Evolutionary conservation across 306 rosid genomes (phyloP).

Genomic region (Canavalia gladiata): DNA sequence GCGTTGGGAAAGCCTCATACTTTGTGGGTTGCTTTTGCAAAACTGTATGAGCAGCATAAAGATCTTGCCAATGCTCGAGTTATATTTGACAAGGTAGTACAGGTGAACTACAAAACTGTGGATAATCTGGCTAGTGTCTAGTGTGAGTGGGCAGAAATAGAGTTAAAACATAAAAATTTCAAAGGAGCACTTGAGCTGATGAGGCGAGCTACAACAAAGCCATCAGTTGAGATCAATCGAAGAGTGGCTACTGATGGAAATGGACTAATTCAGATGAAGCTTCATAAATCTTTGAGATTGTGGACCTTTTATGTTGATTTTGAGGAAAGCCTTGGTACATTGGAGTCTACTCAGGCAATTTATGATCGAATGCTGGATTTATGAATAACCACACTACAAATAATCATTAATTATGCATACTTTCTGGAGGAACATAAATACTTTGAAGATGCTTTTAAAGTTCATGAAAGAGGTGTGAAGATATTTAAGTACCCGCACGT

Average conservation of each 20-base stretch:
- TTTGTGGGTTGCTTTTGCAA: constrained; percentile 92
- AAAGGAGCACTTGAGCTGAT: constrained; percentile 82
- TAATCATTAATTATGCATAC: constrained; percentile 84
- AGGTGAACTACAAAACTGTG: constrained; percentile 89
- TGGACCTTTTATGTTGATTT: constrained; percentile 94
- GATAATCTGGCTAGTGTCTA: constrained; percentile 92
- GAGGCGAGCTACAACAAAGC: constrained; percentile 98
- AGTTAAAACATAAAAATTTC: constrained; percentile 79
- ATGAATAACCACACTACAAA: constrained; percentile 92
- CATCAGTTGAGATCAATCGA: constrained; percentile 92
- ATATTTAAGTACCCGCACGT: constrained; percentile 96
- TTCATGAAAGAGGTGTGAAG: constrained; percentile 95
- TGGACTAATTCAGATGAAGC: constrained; percentile 88
- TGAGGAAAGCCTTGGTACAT: constrained; percentile 86
- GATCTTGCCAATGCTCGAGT: constrained; percentile 92
- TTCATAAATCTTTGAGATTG: constrained; percentile 82
- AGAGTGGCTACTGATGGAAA: constrained; percentile 97
- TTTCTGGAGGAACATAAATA: constrained; percentile 93
- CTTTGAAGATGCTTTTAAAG: constrained; percentile 98
- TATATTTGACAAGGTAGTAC: constrained; percentile 93
- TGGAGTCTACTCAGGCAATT: constrained; percentile 89
- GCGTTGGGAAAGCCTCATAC: constrained; percentile 99
- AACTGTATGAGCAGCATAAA: constrained; percentile 76
- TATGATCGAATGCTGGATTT: constrained; percentile 93
- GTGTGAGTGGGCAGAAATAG: constrained; percentile 99